Percentiles rank a stretch among this genome's conserved stretches.
Conservation (phyloP, 306 rosid genomes). For the Mucuna pruriens region DNA sequence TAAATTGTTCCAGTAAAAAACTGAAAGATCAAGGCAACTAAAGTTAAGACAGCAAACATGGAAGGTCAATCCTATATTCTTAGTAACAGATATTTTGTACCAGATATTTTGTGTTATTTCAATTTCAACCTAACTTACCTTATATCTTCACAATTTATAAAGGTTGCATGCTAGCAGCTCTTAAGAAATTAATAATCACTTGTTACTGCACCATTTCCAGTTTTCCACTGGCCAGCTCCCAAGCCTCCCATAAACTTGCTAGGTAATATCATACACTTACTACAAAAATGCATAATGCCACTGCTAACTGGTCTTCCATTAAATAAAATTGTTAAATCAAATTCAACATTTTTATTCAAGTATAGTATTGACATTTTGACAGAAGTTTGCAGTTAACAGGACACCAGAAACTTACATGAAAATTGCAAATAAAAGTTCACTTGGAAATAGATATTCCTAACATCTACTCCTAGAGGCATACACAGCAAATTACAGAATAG, state of each 20-base stretch:
- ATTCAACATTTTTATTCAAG: not conserved
- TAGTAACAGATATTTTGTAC: slow-evolving; percentile 9
- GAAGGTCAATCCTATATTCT: not conserved
- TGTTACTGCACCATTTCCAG: not conserved
- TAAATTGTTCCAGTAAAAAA: not conserved
- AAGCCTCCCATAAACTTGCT: slow-evolving; percentile 21
- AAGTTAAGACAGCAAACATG: not conserved
- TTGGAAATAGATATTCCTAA: slow-evolving; percentile 3
- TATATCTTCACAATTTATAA: not conserved
- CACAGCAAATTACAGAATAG: not conserved
- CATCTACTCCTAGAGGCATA: slow-evolving; percentile 7
- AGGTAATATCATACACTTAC: not conserved
- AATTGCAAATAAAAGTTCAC: slow-evolving; percentile 17
- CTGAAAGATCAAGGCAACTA: not conserved
- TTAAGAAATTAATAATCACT: slow-evolving; percentile 19
- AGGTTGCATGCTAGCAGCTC: not conserved
- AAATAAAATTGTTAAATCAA: not conserved
- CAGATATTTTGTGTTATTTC: not conserved
- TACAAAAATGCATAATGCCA: not conserved
- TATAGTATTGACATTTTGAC: not conserved
- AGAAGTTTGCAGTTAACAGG: not conserved
- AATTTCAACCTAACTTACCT: not conserved
- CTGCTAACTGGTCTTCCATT: not conserved
- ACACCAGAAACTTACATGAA: not conserved
- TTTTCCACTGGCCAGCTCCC: slow-evolving; percentile 7